phyloP scores from a whole-genome alignment of 2,329 filamentous ascomycete genomes.

The Fusarium odoratissimum region DNA sequence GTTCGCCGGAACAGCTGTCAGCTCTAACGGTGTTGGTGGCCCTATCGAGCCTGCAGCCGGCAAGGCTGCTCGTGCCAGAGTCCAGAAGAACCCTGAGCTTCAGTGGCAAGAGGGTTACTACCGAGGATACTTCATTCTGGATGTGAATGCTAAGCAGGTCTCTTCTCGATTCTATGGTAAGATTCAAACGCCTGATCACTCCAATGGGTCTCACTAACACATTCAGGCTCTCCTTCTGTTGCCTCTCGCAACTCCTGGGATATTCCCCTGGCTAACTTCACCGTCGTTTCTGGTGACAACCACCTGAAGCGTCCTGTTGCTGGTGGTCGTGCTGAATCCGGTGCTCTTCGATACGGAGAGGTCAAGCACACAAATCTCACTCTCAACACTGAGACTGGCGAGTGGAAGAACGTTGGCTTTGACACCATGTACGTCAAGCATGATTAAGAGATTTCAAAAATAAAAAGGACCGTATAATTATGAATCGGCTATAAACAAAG shows the following conservation, averaged over 20 bases:
- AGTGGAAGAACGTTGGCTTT: conserved; percentile 22
- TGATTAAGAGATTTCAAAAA: neutral
- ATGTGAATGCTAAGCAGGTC: conserved; percentile 66
- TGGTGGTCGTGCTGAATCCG: conserved; percentile 62
- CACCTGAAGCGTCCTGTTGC: conserved; percentile 59
- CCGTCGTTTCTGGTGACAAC: conserved; percentile 71
- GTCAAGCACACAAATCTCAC: conserved; percentile 49
- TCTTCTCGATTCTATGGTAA: conserved; percentile 72
- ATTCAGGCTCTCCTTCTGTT: conserved; percentile 61
- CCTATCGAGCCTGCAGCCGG: conserved; percentile 58
- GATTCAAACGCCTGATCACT: neutral
- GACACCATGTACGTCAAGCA: conserved; percentile 28
- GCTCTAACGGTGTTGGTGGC: conserved; percentile 44
- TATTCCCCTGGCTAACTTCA: conserved; percentile 76
- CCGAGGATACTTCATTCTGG: conserved; percentile 77
- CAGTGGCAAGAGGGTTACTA: conserved; percentile 82
- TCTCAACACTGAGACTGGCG: conserved; percentile 31
- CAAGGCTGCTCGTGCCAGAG: conserved; percentile 18
- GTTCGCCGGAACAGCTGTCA: conserved; percentile 74
- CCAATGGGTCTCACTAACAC: neutral
- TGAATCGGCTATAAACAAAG: conserved; percentile 17
- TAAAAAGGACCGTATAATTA: conserved; percentile 3
- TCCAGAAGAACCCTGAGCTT: conserved; percentile 68
- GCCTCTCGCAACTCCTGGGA: conserved; percentile 71
- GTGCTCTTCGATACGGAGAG: conserved; percentile 63